Conservation (phyloP, 768 basidiomycete genomes). For the Lactarius indigo region DNA sequence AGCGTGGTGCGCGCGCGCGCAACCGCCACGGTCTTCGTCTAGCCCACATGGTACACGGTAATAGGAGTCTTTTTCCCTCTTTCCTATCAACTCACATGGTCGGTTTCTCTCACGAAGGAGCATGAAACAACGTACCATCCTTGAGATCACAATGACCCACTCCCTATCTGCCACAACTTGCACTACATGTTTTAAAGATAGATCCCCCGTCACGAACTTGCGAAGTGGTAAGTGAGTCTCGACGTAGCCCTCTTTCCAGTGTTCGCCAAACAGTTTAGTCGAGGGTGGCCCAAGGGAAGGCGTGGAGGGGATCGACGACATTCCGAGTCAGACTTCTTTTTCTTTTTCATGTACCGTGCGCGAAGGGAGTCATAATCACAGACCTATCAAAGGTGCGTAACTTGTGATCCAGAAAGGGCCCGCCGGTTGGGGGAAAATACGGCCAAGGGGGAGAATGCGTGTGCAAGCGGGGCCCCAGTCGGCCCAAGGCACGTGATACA, state of each 20-base stretch:
- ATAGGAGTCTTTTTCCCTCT: neutral
- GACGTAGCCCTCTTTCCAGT: constrained; percentile 5
- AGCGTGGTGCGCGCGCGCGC: neutral
- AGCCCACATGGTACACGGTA: constrained; percentile 8
- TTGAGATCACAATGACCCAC: constrained; percentile 12
- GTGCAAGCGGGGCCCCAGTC: constrained; percentile 15
- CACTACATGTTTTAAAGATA: neutral
- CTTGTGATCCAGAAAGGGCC: constrained; percentile 14
- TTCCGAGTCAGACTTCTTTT: neutral
- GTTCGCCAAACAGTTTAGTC: neutral
- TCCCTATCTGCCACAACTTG: constrained; percentile 14
- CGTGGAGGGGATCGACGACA: neutral
- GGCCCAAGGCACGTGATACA: neutral
- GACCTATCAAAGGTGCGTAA: constrained; percentile 5
- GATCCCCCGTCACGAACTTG: neutral
- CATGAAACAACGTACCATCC: constrained; percentile 1
- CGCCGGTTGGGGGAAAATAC: neutral
- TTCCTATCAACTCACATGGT: neutral
- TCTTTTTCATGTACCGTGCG: neutral
- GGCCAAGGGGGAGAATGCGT: neutral
- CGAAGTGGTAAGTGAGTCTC: constrained; percentile 12
- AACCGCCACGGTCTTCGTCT: neutral
- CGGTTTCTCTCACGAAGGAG: neutral
- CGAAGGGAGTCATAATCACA: constrained; percentile 14
- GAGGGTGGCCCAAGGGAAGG: constrained; percentile 1